Evolutionary conservation across 2,329 filamentous ascomycete species (phyloP).

Genomic region (Bertia moriformis): DNA sequence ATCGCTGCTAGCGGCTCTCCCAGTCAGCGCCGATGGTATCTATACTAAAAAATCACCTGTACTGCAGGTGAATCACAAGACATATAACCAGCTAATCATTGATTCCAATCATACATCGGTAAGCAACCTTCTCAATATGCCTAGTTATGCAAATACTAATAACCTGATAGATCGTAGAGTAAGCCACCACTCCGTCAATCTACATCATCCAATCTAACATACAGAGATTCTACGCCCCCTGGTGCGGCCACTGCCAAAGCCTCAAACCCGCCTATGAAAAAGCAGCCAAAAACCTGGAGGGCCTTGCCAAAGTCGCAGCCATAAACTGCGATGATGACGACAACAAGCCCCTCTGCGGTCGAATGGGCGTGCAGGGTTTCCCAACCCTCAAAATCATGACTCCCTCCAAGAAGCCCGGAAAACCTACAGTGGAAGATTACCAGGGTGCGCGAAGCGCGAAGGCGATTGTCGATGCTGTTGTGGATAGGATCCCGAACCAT

Average conservation of each 20-base stretch:
- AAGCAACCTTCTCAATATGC: slow-evolving; percentile 21
- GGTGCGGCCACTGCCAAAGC: slow-evolving; percentile 95
- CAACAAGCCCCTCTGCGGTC: slow-evolving; percentile 77
- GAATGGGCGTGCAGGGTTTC: slow-evolving; percentile 83
- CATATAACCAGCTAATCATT: slow-evolving; percentile 69
- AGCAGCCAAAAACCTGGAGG: slow-evolving; percentile 74
- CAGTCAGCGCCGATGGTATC: slow-evolving; percentile 53
- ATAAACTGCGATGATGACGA: slow-evolving; percentile 86
- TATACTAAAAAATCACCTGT: slow-evolving; percentile 83
- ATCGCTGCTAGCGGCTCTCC: slow-evolving; percentile 45
- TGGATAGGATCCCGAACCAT: slow-evolving; percentile 80
- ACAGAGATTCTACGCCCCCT: slow-evolving; percentile 76
- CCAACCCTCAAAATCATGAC: slow-evolving; percentile 82
- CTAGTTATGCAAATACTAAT: no score
- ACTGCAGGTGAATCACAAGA: slow-evolving; percentile 64
- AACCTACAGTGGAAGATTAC: slow-evolving; percentile 80
- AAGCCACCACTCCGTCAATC: background rate
- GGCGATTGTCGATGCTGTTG: slow-evolving; percentile 72
- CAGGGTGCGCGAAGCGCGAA: slow-evolving; percentile 71
- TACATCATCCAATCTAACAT: background rate
- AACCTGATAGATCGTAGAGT: slow-evolving; percentile 51
- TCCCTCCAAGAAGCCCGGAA: slow-evolving; percentile 62
- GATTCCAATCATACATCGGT: slow-evolving; percentile 87
- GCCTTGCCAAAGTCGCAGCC: slow-evolving; percentile 84
- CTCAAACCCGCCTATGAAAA: slow-evolving; percentile 94